phyloP scores from a whole-genome alignment of 345 rosid genomes.

The Ceriops tagal region DNA sequence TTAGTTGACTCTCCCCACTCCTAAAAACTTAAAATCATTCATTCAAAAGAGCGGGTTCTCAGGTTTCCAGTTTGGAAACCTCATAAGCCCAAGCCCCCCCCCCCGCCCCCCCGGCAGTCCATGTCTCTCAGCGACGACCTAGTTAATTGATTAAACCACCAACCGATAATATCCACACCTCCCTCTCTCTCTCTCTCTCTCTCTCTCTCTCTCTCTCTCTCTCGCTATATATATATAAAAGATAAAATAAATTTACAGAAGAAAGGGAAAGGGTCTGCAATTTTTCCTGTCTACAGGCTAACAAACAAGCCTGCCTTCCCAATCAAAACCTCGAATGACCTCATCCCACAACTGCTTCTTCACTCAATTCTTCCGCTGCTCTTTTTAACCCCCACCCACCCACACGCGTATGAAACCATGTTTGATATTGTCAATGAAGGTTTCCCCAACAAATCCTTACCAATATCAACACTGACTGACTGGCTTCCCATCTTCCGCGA shows the following conservation, averaged over 20 bases:
- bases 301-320: slow-evolving; percentile 4
- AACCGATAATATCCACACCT: too few relatives aligned
- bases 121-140: too few relatives aligned
- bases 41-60: too few relatives aligned
- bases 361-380: slow-evolving; percentile 7
- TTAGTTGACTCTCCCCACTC: too few relatives aligned
- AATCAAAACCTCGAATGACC: slow-evolving; percentile 28
- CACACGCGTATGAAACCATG: background rate
- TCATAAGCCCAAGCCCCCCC: too few relatives aligned
- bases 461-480: slow-evolving; percentile 60
- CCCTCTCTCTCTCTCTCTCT: too few relatives aligned
- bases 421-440: background rate
- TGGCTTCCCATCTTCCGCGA: slow-evolving; percentile 75
- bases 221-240: background rate
- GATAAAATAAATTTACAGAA: background rate
- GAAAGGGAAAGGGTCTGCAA: background rate
- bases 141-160: too few relatives aligned
- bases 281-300: slow-evolving; percentile 14
- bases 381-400: background rate
- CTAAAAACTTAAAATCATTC: too few relatives aligned
- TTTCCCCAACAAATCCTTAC: slow-evolving; percentile 34
- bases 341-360: slow-evolving; percentile 22
- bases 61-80: too few relatives aligned
- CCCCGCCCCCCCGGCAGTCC: too few relatives aligned
- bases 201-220: too few relatives aligned